Evolutionary conservation across 2,329 filamentous ascomycete genomes (phyloP), one percentile per base, ranked within the genome.

Genomic region (Corynespora cassiicola): DNA sequence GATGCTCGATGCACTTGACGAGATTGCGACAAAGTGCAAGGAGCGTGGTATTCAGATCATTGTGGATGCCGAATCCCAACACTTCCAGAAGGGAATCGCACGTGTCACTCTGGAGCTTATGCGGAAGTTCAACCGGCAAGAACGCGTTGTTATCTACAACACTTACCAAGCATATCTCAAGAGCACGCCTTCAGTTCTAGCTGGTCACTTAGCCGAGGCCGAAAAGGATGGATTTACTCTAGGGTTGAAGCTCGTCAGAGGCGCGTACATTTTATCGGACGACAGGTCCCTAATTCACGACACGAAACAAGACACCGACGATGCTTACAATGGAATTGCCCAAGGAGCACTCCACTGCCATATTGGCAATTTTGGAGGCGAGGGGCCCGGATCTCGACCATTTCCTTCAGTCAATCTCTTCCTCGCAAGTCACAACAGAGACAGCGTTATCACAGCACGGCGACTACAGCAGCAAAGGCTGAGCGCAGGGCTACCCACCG

Each of bases 361-460:
- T 6, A 51, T 62, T 4, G 53, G 52, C 10, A 36, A 45, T 6
- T 63, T 57, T 15, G 59, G 56, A 10, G 38, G 26, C 1, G 11
- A 9, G 15, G 31, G 15, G 14, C 26, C 34, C 3, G 32, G 40
- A 9, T 39, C 53, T 10, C 50, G 45, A 9, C 58, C 50, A 1
- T 63, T 78, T 44, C 67, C 69, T 0, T 61, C 72, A 11, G 65
- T 79, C 23, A 72, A 77, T 36, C 68, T 95, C 12, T 82, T 95
- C 14, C 75, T 96, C 8, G 91, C 90, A 3, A 86, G 86, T 3
- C 91, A 96, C 71, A 96, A 96, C 59, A 80, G 81, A 34, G 79
- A 80, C 18, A 88, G 86, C 8, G 86, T 95, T 6, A 72, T 77
- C 31, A 59, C 66, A 12, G 66, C 80, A 4, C 75, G 78, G 19